Percentiles rank a stretch among this genome's conserved stretches.
Conservation (phyloP, 805 yeast species). For the Saturnispora diversa region DNA sequence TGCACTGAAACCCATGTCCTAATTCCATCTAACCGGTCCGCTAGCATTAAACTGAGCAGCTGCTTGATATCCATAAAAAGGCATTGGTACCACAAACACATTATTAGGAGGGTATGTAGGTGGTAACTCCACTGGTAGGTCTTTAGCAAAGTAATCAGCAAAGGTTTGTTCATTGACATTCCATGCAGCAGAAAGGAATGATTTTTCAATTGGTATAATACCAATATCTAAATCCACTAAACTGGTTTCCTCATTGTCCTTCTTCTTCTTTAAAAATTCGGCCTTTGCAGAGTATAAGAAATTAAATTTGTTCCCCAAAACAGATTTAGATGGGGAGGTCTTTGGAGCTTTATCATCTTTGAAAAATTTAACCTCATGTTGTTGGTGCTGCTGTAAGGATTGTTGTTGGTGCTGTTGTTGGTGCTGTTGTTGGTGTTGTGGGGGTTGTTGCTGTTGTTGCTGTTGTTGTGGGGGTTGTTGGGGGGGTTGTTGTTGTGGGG, state of each 20-base stretch:
- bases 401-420: conserved; percentile 5
- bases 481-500: conserved; percentile 2
- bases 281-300: conserved; percentile 42
- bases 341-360: conserved; percentile 1
- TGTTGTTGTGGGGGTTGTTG: conserved; percentile 8
- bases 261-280: conserved; percentile 21
- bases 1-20: too few species aligned
- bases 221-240: conserved; percentile 21
- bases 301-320: conserved; percentile 41
- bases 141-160: conserved; percentile 32
- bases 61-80: too few species aligned
- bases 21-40: too few species aligned
- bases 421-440: conserved; percentile 5
- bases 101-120: too few species aligned
- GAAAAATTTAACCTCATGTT: neutral
- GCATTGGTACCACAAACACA: conserved; percentile 5
- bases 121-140: conserved; percentile 14
- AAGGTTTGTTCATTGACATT: conserved; percentile 37
- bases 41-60: too few species aligned
- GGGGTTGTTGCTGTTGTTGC: conserved; percentile 3
- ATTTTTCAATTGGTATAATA: conserved; percentile 44
- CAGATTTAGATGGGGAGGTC: conserved; percentile 11
- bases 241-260: conserved; percentile 20
- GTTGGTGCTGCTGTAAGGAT: conserved; percentile 4
- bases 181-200: conserved; percentile 36